A percentile compares a stretch with the other conserved stretches of the same genome.
phyloP scores from a whole-genome alignment of 2,329 filamentous ascomycete species.

The Pseudocercospora eumusae region DNA sequence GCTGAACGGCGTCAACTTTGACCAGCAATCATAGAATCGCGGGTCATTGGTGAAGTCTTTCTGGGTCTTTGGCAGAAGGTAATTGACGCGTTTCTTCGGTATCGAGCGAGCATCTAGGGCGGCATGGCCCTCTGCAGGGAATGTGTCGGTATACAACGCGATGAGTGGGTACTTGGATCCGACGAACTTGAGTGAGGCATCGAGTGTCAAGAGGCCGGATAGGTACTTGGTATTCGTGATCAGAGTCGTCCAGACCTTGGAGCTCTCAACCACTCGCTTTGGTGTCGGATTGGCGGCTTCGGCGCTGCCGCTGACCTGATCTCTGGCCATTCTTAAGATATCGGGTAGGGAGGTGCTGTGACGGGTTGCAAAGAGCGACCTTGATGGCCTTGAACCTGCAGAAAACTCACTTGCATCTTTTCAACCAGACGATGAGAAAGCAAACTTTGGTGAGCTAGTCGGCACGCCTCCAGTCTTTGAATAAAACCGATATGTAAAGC shows the following conservation, averaged over 20 bases:
- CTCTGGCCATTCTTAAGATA: constrained; percentile 18
- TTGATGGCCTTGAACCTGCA: constrained; percentile 15
- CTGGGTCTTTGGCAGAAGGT: constrained; percentile 65
- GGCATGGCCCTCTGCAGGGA: constrained; percentile 67
- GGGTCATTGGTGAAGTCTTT: constrained; percentile 75
- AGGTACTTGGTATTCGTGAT: constrained; percentile 85
- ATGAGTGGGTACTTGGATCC: constrained; percentile 74
- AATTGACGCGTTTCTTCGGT: constrained; percentile 67
- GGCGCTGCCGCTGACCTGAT: constrained; percentile 17
- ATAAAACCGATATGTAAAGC: not conserved
- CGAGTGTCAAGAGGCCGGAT: constrained; percentile 76
- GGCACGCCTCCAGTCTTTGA: not conserved
- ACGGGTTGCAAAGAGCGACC: constrained; percentile 13
- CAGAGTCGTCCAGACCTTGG: constrained; percentile 78
- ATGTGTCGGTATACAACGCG: constrained; percentile 77
- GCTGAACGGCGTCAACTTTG: constrained; percentile 77
- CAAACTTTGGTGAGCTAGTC: not conserved
- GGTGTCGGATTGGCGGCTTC: constrained; percentile 32
- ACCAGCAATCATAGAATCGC: constrained; percentile 89
- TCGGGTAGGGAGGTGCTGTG: not conserved
- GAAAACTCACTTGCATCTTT: constrained; percentile 15
- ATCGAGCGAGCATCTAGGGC: constrained; percentile 72
- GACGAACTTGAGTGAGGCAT: constrained; percentile 69
- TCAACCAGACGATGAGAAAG: not conserved
- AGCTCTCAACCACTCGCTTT: constrained; percentile 37